Evolutionary conservation across 2,329 filamentous ascomycete genomes (phyloP), one percentile per base, ranked within the genome.

Genomic region (Pseudopithomyces chartarum): DNA sequence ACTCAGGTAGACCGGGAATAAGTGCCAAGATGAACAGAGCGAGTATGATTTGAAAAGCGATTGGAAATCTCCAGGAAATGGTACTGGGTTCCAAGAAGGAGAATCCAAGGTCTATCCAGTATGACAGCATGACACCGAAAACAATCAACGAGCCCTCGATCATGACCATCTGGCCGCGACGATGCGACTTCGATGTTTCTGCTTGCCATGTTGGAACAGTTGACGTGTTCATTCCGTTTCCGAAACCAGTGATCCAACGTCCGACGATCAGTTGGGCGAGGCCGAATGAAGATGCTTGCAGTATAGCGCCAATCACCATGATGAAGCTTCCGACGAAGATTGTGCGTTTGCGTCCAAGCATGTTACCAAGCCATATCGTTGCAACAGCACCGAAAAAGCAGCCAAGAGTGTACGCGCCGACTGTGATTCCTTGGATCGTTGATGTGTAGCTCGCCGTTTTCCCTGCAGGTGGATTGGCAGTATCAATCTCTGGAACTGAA

Each of bases 321-420:
- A 89, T 81, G 11, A 76, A 59, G 8, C 81, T 82, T 15, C 87
- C 87, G n/a, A 84, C 77, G 63, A 88, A 84, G 51, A 87, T 85
- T 1, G 81, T 82, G 38, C 82, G 76, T 68, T 81, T 80, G 33
- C 86, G 79, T 22, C 85, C 85, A 39, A 87, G 80, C 10, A 80
- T 75, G 59, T 89, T 87, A 29, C 86, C 87, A 8, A 84, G 70
- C 71, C 78, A 80, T 54, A 76, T 75, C 29, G 71, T 74, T 0
- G 76, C 64, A 2, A 80, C 72, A 2, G 79, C 79, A 23, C 78
- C 77, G 42, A 77, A 70, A 61, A 81, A 80, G 58, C 79, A 81
- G 8, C 79, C 76, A 51, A 80, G 60, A 22, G 66, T 80, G 55
- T 73, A 74, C n/a, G 61, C 62, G 39, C 69, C 69, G 4, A 74